phyloP scores from a whole-genome alignment of 345 rosid genomes.

The Turnera subulata region DNA sequence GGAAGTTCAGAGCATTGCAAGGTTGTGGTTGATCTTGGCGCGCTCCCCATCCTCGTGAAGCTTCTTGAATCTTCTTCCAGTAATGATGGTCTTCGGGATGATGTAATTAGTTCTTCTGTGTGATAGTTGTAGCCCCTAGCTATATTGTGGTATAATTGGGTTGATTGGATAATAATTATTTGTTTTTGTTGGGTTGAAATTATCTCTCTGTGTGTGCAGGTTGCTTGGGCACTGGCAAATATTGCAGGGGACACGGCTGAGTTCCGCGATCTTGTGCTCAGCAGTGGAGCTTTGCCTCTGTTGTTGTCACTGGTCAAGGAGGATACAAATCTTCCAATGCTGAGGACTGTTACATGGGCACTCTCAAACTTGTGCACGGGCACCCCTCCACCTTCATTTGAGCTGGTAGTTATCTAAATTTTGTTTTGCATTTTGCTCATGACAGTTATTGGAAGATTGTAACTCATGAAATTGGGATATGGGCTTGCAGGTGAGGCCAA shows the following conservation, averaged over 20 bases:
- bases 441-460: background rate
- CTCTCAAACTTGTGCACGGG: conserved; percentile 33
- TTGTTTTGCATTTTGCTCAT: background rate
- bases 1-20: conserved; percentile 30
- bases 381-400: conserved; percentile 33
- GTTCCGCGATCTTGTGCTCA: conserved; percentile 26
- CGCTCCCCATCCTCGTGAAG: conserved; percentile 23
- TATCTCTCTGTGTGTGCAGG: conserved; percentile 8
- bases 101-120: no score
- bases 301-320: conserved; percentile 27
- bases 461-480: conserved; percentile 2
- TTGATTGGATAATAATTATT: background rate
- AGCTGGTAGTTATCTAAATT: no score
- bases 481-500: conserved; percentile 25
- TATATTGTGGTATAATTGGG: no score
- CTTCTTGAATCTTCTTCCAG: conserved; percentile 21
- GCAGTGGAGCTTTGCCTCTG: conserved; percentile 21
- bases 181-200: background rate
- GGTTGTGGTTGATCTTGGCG: conserved; percentile 28
- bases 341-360: conserved; percentile 34
- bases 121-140: no score
- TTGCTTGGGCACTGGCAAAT: conserved; percentile 33
- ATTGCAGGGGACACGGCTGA: conserved; percentile 33
- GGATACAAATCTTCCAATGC: conserved; percentile 27
- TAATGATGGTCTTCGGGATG: conserved; percentile 30